A percentile compares a stretch with the other conserved stretches of the same genome.
Evolutionary conservation across 352 stramenopile species (phyloP).

Genomic region (Ophiocytium majus): DNA sequence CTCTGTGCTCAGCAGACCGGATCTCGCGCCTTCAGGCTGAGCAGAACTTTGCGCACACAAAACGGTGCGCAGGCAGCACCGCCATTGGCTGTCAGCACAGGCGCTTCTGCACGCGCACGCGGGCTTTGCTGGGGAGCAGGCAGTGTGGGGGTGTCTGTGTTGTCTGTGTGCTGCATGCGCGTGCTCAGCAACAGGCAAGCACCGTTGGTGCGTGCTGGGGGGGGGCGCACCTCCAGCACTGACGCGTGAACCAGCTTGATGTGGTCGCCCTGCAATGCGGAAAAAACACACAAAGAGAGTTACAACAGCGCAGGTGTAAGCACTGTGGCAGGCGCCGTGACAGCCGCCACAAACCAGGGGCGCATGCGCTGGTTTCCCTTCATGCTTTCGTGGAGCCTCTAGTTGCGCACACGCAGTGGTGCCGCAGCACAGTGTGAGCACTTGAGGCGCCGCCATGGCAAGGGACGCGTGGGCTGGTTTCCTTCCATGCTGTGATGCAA

Average conservation of each 20-base stretch:
- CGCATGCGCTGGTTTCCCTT: too few species aligned
- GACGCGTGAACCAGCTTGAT: constrained; percentile 7
- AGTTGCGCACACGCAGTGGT: too few species aligned
- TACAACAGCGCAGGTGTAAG: not conserved
- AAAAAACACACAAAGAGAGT: not conserved
- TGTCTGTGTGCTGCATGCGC: not conserved
- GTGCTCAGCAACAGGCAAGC: not conserved
- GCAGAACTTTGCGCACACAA: not conserved
- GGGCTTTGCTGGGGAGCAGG: not conserved
- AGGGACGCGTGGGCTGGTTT: too few species aligned
- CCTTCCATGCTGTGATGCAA: too few species aligned
- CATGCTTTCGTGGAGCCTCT: too few species aligned
- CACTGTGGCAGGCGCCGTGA: too few species aligned
- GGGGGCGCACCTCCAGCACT: not conserved
- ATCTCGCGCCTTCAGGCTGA: not conserved
- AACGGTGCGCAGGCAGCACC: not conserved
- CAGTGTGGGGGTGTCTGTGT: not conserved
- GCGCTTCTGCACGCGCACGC: not conserved
- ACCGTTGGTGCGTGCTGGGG: not conserved
- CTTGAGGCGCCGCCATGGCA: too few species aligned
- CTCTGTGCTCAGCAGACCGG: not conserved
- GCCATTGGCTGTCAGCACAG: not conserved
- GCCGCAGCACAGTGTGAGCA: too few species aligned
- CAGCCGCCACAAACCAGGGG: too few species aligned
- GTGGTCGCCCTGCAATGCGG: not conserved